phyloP scores from a whole-genome alignment of 2,329 filamentous ascomycete species.

The Colletotrichum sp. region DNA sequence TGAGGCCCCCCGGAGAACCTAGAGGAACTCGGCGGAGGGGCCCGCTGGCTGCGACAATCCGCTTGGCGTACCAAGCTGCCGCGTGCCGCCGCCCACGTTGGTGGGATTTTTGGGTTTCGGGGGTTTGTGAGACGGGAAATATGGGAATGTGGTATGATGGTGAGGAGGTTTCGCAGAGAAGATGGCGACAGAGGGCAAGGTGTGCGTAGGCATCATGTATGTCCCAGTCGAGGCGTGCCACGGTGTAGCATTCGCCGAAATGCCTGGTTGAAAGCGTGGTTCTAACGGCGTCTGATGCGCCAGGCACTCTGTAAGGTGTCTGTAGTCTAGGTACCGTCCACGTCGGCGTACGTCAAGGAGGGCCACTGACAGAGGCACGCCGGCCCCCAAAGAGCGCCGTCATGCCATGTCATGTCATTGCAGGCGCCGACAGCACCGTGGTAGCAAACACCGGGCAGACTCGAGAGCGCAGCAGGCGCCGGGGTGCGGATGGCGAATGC shows the following conservation, averaged over 20 bases:
- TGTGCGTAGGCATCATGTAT: background rate
- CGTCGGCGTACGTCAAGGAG: background rate
- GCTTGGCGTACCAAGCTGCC: slow-evolving; percentile 9
- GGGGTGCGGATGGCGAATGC: background rate
- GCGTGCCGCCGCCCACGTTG: slow-evolving; percentile 5
- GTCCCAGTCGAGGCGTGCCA: background rate
- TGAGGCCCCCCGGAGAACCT: background rate
- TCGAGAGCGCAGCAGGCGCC: background rate
- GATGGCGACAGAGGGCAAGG: background rate
- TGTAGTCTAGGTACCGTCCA: background rate
- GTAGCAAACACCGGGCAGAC: background rate
- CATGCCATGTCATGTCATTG: slow-evolving; percentile 5
- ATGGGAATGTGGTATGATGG: slow-evolving; percentile 1
- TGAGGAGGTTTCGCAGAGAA: background rate
- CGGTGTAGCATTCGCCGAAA: background rate
- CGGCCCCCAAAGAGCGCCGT: background rate
- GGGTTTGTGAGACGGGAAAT: background rate
- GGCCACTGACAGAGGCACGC: background rate
- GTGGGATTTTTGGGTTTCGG: background rate
- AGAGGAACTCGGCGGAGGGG: background rate
- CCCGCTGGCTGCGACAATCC: slow-evolving; percentile 5
- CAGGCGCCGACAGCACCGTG: background rate
- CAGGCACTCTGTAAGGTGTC: background rate
- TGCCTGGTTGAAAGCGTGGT: background rate
- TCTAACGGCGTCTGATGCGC: background rate